Percentiles rank a stretch among this genome's conserved stretches.
Conservation (phyloP, 2,329 filamentous ascomycete genomes). For the Septoria linicola region DNA sequence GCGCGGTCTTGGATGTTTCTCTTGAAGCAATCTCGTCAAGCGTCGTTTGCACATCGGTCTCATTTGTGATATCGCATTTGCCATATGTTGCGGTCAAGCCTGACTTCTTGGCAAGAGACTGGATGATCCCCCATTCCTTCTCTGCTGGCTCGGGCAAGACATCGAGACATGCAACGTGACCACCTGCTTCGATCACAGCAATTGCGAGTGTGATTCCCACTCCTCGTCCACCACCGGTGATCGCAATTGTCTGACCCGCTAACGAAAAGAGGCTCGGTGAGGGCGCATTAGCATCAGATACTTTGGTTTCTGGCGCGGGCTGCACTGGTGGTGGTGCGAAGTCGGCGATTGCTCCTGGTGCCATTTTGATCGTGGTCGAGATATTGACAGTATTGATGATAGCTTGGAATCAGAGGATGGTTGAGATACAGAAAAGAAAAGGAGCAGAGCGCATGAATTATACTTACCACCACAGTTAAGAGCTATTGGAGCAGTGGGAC, state of each 20-base stretch:
- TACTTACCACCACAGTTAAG: background rate
- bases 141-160: slow-evolving; percentile 54
- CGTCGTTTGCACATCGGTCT: slow-evolving; percentile 42
- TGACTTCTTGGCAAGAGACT: slow-evolving; percentile 59
- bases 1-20: slow-evolving; percentile 67
- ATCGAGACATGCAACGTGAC: slow-evolving; percentile 33
- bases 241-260: slow-evolving; percentile 27
- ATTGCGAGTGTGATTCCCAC: slow-evolving; percentile 35
- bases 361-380: slow-evolving; percentile 18
- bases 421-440: background rate
- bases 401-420: background rate
- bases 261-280: slow-evolving; percentile 29
- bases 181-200: slow-evolving; percentile 34
- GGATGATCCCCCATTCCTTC: slow-evolving; percentile 62
- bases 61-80: slow-evolving; percentile 73
- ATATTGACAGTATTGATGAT: background rate
- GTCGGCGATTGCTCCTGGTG: slow-evolving; percentile 29
- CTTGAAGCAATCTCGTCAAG: slow-evolving; percentile 64
- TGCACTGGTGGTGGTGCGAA: slow-evolving; percentile 22
- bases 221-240: slow-evolving; percentile 35
- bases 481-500: slow-evolving; percentile 6
- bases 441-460: background rate
- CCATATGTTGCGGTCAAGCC: slow-evolving; percentile 67
- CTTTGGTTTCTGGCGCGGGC: slow-evolving; percentile 28
- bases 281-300: slow-evolving; percentile 28